Evolutionary conservation across 345 rosid species (phyloP).

Genomic region (Clausena lansium): DNA sequence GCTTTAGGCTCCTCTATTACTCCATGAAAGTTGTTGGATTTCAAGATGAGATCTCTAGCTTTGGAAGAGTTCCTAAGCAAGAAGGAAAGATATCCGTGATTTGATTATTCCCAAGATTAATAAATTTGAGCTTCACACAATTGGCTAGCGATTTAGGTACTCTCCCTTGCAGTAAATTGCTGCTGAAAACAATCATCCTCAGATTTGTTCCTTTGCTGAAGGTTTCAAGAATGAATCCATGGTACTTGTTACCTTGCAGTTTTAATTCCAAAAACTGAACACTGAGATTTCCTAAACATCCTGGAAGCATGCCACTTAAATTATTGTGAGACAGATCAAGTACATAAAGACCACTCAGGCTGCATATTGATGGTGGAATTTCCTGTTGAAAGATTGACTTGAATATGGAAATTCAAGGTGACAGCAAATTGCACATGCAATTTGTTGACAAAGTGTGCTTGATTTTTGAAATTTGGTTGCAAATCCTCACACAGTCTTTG

Average conservation of each 20-base stretch:
- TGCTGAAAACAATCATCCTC: conserved; percentile 19
- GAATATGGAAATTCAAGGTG: too few species aligned
- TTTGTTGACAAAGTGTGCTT: too few species aligned
- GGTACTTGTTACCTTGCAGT: neutral
- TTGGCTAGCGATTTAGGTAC: conserved; percentile 15
- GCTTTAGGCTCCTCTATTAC: neutral
- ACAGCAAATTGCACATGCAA: too few species aligned
- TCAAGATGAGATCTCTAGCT: neutral
- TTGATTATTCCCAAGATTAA: conserved; percentile 14
- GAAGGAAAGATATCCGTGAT: conserved; percentile 20
- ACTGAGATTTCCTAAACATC: conserved; percentile 21
- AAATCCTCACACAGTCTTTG: too few species aligned
- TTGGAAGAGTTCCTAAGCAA: conserved; percentile 20
- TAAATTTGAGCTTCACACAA: neutral
- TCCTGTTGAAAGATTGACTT: too few species aligned
- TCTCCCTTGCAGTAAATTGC: conserved; percentile 8
- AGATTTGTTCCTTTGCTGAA: neutral
- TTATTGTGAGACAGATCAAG: conserved; percentile 6
- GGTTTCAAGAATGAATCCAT: conserved; percentile 11
- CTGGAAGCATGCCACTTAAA: conserved; percentile 15
- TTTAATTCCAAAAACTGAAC: neutral
- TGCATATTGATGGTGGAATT: conserved; percentile 17
- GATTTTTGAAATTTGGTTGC: too few species aligned
- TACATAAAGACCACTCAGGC: neutral
- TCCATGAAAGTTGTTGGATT: conserved; percentile 9